Evolutionary conservation across 257 asterid genomes (phyloP).

Genomic region (Dorcoceras hygrometricum): DNA sequence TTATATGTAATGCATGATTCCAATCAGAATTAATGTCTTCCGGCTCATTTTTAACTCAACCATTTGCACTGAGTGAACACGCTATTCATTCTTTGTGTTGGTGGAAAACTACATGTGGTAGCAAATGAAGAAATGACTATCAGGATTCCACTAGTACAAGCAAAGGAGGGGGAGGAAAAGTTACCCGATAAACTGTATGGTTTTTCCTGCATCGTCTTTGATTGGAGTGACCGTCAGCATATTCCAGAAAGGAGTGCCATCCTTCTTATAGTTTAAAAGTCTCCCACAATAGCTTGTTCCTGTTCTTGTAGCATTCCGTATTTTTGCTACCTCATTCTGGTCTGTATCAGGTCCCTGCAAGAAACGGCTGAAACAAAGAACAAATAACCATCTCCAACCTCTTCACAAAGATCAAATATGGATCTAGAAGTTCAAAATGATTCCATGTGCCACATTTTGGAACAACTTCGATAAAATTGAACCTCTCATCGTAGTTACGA

Average conservation of each 20-base stretch:
- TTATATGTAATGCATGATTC: background rate
- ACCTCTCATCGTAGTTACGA: background rate
- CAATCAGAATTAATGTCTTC: background rate
- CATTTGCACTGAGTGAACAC: background rate
- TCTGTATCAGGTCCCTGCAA: conserved; percentile 94
- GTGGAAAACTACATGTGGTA: background rate
- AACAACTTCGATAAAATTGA: background rate
- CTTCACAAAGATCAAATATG: conserved; percentile 24
- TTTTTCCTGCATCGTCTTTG: conserved; percentile 74
- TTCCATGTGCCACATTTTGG: background rate
- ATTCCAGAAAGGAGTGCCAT: conserved; percentile 98
- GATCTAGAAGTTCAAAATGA: background rate
- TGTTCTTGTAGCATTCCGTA: conserved; percentile 56
- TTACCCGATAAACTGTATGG: conserved; percentile 93
- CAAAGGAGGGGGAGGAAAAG: conserved; percentile 8
- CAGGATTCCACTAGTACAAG: background rate
- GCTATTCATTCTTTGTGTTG: background rate
- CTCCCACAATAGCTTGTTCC: conserved; percentile 94
- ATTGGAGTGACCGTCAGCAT: conserved; percentile 88
- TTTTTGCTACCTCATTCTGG: conserved; percentile 73
- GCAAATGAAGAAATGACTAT: background rate
- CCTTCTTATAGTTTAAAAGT: conserved; percentile 90
- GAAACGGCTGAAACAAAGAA: conserved; percentile 80
- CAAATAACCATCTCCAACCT: conserved; percentile 25
- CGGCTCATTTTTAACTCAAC: background rate